A percentile compares a stretch with the other conserved stretches of the same genome.
phyloP scores from a whole-genome alignment of 305 asterid genomes.

The Plantago lanceolata region DNA sequence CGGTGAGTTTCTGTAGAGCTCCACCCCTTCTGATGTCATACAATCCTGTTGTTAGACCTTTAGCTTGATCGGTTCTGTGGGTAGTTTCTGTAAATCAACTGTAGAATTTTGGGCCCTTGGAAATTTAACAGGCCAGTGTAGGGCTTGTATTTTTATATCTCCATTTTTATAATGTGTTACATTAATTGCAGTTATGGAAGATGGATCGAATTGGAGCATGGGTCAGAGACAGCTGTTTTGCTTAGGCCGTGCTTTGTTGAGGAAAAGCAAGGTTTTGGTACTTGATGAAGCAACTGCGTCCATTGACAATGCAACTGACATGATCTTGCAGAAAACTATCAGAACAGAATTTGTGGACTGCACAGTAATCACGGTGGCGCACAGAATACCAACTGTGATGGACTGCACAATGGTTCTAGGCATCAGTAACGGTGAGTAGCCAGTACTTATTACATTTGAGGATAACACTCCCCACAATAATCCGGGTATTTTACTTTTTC shows the following conservation, averaged over 20 bases:
- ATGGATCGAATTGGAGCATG: slow-evolving; percentile 96
- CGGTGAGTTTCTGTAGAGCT: slow-evolving; percentile 39
- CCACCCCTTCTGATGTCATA: too few relatives aligned
- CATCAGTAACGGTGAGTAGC: slow-evolving; percentile 66
- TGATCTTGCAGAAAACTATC: slow-evolving; percentile 74
- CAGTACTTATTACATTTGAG: neutral
- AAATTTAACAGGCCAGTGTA: too few relatives aligned
- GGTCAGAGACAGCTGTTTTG: slow-evolving; percentile 86
- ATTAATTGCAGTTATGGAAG: slow-evolving; percentile 58
- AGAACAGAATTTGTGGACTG: slow-evolving; percentile 61
- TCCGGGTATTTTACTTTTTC: too few relatives aligned
- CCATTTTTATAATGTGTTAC: neutral
- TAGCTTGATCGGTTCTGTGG: neutral
- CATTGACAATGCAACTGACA: slow-evolving; percentile 77
- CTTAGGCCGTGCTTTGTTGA: slow-evolving; percentile 78
- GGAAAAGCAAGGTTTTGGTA: slow-evolving; percentile 72
- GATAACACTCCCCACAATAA: too few relatives aligned
- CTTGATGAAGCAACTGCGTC: slow-evolving; percentile 96
- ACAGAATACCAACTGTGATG: slow-evolving; percentile 89
- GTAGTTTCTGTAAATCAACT: neutral
- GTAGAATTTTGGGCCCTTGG: too few relatives aligned
- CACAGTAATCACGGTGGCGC: slow-evolving; percentile 83
- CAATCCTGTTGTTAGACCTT: too few relatives aligned
- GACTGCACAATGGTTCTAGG: slow-evolving; percentile 83
- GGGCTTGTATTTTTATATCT: slow-evolving; percentile 4